These are phyloP conservation scores for Rubroshorea leprosula DNA, from an alignment of 345 rosid genomes.

Conservation along the genomic window DNA sequence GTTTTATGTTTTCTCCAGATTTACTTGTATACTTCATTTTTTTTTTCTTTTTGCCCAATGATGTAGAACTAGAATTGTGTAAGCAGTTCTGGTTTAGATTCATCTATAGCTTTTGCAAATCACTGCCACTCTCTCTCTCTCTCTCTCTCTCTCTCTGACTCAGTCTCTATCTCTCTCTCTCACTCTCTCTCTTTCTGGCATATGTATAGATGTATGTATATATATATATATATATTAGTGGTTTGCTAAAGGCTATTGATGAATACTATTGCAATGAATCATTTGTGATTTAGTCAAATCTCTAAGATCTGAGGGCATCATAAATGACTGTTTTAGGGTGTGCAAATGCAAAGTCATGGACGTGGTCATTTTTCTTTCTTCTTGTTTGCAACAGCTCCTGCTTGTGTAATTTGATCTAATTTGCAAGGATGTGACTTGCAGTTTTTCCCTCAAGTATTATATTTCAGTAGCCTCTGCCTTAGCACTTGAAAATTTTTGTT, in stretches of 20 bases:
- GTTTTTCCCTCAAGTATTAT: no score
- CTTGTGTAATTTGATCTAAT: no score
- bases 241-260: constrained; percentile 13
- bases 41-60: constrained; percentile 21
- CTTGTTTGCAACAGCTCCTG: no score
- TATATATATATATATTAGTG: background rate
- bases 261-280: constrained; percentile 3
- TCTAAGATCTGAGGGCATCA: background rate
- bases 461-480: no score
- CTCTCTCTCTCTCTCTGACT: background rate
- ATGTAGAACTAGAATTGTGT: constrained; percentile 15
- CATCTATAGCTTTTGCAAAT: constrained; percentile 10
- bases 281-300: background rate
- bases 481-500: no score
- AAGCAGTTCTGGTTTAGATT: constrained; percentile 15
- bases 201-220: constrained; percentile 6
- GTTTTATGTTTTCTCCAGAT: no score
- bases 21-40: no score
- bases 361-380: no score
- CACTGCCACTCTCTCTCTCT: background rate
- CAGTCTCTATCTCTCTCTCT: constrained; percentile 9
- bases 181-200: constrained; percentile 3
- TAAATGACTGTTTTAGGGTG: no score
- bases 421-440: no score
- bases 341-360: no score